Conservation (phyloP, 345 rosid genomes). For the Bruguiera parviflora region DNA sequence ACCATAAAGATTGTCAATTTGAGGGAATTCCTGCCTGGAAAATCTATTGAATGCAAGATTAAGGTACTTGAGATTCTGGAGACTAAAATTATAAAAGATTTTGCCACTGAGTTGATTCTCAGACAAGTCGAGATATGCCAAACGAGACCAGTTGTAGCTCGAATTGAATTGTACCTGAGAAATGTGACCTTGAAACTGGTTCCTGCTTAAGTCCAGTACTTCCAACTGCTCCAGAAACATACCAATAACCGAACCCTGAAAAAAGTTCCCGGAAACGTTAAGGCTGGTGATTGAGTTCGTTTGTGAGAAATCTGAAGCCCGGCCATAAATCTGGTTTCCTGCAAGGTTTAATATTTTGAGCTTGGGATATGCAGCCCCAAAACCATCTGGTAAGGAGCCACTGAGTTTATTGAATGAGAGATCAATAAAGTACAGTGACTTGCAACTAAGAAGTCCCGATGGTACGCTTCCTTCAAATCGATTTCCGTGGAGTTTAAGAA, state of each 20-base stretch:
- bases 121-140: conserved; percentile 79
- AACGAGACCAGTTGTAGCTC: conserved; percentile 50
- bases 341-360: conserved; percentile 68
- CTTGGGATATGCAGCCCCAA: conserved; percentile 71
- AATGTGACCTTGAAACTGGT: conserved; percentile 76
- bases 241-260: conserved; percentile 58
- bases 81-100: conserved; percentile 44
- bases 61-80: conserved; percentile 61
- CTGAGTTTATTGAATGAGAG: conserved; percentile 65
- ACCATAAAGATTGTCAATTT: conserved; percentile 38
- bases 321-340: conserved; percentile 57
- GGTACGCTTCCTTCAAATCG: conserved; percentile 63
- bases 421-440: conserved; percentile 55
- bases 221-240: conserved; percentile 46
- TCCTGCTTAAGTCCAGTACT: conserved; percentile 73
- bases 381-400: conserved; percentile 71
- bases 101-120: conserved; percentile 82
- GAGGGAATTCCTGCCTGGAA: conserved; percentile 54
- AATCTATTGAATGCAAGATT: conserved; percentile 81
- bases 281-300: conserved; percentile 55
- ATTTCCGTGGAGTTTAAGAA: conserved; percentile 57
- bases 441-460: conserved; percentile 45
- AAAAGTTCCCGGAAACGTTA: conserved; percentile 65
- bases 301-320: conserved; percentile 43
- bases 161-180: conserved; percentile 77